Evolutionary conservation across 441 rosid species (phyloP).

Genomic region (Brassica balearica): DNA sequence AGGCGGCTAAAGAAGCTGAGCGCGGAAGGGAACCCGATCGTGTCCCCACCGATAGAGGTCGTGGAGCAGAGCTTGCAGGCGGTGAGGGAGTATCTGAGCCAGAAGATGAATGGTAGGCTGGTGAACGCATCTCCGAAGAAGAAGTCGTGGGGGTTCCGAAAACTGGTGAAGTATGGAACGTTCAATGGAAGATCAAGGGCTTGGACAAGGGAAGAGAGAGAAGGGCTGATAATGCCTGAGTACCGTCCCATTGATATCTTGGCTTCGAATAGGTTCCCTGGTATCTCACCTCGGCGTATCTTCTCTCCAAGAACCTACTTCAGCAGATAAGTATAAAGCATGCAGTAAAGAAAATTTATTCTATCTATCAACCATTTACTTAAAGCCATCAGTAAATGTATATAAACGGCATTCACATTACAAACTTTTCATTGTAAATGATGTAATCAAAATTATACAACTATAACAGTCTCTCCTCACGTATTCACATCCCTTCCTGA

Average conservation of each 20-base stretch:
- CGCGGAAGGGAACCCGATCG: conserved; percentile 75
- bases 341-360: conserved; percentile 2
- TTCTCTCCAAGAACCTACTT: conserved; percentile 60
- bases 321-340: conserved; percentile 40
- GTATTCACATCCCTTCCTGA: not conserved
- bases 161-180: conserved; percentile 63
- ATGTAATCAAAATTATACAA: conserved; percentile 4
- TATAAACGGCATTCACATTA: conserved; percentile 24
- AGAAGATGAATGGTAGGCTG: conserved; percentile 56
- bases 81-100: conserved; percentile 66
- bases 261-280: conserved; percentile 56
- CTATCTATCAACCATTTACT: conserved; percentile 28
- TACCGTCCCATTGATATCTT: conserved; percentile 53
- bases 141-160: conserved; percentile 68
- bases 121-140: conserved; percentile 48
- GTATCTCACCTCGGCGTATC: conserved; percentile 67
- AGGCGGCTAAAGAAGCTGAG: conserved; percentile 64
- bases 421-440: conserved; percentile 9
- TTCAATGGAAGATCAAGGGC: conserved; percentile 49
- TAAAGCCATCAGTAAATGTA: conserved; percentile 21
- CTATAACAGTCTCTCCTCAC: conserved; percentile 9
- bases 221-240: conserved; percentile 50
- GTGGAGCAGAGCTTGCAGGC: conserved; percentile 60
- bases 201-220: conserved; percentile 43
- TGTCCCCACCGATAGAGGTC: conserved; percentile 70